Conservation (phyloP, 164 flowering plant genomes). For the Macadamia tetraphylla region DNA sequence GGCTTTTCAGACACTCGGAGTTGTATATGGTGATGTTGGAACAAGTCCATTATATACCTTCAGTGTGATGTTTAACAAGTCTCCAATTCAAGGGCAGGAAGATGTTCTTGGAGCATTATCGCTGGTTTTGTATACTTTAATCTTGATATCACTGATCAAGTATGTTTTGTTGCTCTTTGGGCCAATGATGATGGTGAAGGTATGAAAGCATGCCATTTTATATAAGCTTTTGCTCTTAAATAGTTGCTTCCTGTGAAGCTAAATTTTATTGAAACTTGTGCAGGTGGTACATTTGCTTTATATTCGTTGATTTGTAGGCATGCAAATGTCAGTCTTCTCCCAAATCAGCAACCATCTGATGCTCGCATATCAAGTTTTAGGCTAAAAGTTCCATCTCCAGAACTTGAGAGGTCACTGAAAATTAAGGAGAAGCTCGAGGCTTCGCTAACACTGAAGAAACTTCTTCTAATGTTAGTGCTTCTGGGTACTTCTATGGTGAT, state of each 20-base stretch:
- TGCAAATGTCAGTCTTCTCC: constrained; percentile 98
- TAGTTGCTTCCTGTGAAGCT: background rate
- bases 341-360: constrained; percentile 97
- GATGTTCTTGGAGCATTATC: constrained; percentile 94
- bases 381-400: constrained; percentile 95
- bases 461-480: constrained; percentile 81
- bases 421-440: constrained; percentile 86
- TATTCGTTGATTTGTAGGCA: constrained; percentile 95
- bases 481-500: constrained; percentile 97
- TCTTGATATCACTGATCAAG: constrained; percentile 85
- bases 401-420: constrained; percentile 92
- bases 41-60: constrained; percentile 96
- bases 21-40: constrained; percentile 99
- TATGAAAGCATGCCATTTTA: constrained; percentile 18
- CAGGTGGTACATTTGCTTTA: constrained; percentile 99
- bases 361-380: constrained; percentile 98
- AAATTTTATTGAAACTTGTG: constrained; percentile 16
- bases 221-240: background rate
- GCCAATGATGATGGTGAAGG: constrained; percentile 99
- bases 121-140: constrained; percentile 80
- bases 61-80: constrained; percentile 90
- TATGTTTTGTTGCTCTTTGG: constrained; percentile 90
- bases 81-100: constrained; percentile 71
- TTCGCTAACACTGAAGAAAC: constrained; percentile 72
- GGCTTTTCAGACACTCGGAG: constrained; percentile 87